A percentile compares a stretch with the other conserved stretches of the same genome.
Evolutionary conservation across 2,329 filamentous ascomycete genomes (phyloP).

Genomic region (Colletotrichum lupini): DNA sequence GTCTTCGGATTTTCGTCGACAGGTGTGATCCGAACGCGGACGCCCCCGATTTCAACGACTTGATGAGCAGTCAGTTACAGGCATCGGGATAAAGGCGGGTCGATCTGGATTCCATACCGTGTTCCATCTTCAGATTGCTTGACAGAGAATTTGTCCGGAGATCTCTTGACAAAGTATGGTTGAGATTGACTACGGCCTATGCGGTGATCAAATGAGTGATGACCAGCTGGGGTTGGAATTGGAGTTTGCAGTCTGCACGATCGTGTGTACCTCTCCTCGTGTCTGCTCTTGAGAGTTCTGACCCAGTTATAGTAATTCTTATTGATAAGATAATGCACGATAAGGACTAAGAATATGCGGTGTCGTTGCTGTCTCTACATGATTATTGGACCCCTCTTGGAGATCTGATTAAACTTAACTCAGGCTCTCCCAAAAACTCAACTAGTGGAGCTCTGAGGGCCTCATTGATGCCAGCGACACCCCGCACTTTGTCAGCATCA

Average conservation of each 20-base stretch:
- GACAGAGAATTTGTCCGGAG: neutral
- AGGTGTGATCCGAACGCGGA: slow-evolving; percentile 2
- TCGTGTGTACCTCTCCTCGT: neutral
- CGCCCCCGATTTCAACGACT: slow-evolving; percentile 20
- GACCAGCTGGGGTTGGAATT: neutral
- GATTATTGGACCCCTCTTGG: neutral
- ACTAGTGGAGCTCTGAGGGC: too few species aligned
- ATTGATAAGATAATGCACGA: neutral
- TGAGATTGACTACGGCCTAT: too few species aligned
- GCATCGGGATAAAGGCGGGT: neutral
- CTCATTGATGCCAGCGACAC: neutral
- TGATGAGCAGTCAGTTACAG: neutral
- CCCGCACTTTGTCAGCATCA: neutral
- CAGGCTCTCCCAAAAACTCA: too few species aligned
- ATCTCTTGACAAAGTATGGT: neutral
- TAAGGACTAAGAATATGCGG: neutral
- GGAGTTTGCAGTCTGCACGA: neutral
- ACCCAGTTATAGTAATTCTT: neutral
- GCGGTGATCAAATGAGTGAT: neutral
- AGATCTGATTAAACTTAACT: neutral
- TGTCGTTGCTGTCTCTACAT: neutral
- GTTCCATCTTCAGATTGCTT: neutral
- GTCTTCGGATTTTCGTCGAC: neutral
- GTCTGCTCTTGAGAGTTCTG: neutral
- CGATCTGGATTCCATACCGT: neutral